Evolutionary conservation across 441 rosid genomes (phyloP).

Genomic region (Populus hybrid): DNA sequence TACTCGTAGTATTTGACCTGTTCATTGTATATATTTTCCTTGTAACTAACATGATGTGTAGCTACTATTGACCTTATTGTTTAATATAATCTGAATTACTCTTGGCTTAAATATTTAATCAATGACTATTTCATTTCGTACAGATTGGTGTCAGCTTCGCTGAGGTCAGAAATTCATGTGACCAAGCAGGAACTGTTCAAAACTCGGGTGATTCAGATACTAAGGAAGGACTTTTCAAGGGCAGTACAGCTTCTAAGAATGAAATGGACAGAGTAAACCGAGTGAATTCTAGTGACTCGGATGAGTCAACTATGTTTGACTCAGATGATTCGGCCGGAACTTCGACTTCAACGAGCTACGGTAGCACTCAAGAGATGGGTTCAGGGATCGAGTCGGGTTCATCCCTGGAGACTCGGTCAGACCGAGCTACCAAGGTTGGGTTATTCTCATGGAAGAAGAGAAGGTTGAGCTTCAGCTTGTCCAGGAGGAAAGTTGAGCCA

Average conservation of each 20-base stretch:
- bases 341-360: neutral
- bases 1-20: neutral
- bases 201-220: constrained; percentile 17
- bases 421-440: neutral
- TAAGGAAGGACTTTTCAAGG: constrained; percentile 20
- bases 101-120: neutral
- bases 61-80: neutral
- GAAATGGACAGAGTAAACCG: constrained; percentile 8
- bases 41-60: neutral
- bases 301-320: constrained; percentile 17
- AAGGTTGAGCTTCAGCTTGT: constrained; percentile 15
- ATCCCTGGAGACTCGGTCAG: neutral
- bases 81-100: neutral
- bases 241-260: constrained; percentile 4
- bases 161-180: constrained; percentile 24
- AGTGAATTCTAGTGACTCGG: constrained; percentile 13
- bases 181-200: constrained; percentile 12
- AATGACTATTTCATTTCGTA: neutral
- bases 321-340: constrained; percentile 3
- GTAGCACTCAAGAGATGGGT: neutral
- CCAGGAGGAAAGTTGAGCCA: constrained; percentile 17
- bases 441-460: neutral
- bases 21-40: neutral
- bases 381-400: neutral
- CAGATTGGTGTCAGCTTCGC: constrained; percentile 36